Percentiles rank a stretch among this genome's conserved stretches.
Conservation (phyloP, 2,329 filamentous ascomycete genomes). For the Periglandula ipomoeae region DNA sequence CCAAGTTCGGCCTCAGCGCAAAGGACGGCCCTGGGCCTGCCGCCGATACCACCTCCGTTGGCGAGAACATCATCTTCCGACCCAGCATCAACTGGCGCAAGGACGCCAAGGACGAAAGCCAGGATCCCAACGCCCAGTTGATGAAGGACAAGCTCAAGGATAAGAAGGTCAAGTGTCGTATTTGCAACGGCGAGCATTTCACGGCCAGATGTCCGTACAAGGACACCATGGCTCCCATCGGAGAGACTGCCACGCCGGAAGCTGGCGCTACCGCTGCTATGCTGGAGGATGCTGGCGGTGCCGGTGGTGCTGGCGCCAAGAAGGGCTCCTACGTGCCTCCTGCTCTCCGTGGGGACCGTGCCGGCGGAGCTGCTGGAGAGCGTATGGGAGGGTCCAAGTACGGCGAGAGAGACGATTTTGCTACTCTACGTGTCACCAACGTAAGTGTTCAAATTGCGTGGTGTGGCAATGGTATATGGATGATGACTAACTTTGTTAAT, state of each 20-base stretch:
- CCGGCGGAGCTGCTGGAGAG: conserved; percentile 54
- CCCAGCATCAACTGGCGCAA: conserved; percentile 91
- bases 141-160: conserved; percentile 85
- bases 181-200: conserved; percentile 98
- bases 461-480: conserved; percentile 14
- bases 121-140: conserved; percentile 61
- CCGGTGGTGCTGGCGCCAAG: conserved; percentile 50
- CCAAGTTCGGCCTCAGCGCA: conserved; percentile 85
- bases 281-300: conserved; percentile 35
- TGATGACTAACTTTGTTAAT: conserved; percentile 16
- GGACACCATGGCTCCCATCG: conserved; percentile 92
- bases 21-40: conserved; percentile 78
- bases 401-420: conserved; percentile 87
- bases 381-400: conserved; percentile 78
- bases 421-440: conserved; percentile 95
- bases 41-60: conserved; percentile 82
- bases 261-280: conserved; percentile 38
- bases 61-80: conserved; percentile 97
- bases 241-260: conserved; percentile 47
- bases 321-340: conserved; percentile 89
- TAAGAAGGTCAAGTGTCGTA: conserved; percentile 99
- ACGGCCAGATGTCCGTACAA: conserved; percentile 99
- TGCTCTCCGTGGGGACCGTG: conserved; percentile 67
- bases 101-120: conserved; percentile 72
- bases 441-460: conserved; percentile 40